phyloP scores from a whole-genome alignment of 2,329 filamentous ascomycete genomes.

The Fusarium sacchari region DNA sequence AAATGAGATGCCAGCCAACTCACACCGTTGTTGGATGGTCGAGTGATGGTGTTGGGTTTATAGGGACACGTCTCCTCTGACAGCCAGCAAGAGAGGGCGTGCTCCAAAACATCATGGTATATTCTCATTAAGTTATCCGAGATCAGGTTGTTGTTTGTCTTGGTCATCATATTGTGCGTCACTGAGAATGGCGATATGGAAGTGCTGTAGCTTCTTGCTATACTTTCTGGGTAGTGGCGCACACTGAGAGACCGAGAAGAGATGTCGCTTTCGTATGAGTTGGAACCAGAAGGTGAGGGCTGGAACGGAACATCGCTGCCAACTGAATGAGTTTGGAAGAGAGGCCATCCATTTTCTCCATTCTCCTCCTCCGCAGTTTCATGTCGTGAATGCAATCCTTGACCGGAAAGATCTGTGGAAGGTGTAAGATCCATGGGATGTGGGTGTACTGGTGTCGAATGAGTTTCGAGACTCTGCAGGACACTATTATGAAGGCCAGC shows the following conservation, averaged over 20 bases:
- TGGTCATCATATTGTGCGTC: constrained; percentile 40
- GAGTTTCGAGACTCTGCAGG: constrained; percentile 31
- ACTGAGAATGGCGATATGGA: constrained; percentile 44
- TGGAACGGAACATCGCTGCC: constrained; percentile 40
- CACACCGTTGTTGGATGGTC: constrained; percentile 40
- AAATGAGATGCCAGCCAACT: constrained; percentile 44
- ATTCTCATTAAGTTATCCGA: constrained; percentile 49
- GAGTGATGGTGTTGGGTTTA: constrained; percentile 35
- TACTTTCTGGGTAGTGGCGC: constrained; percentile 41
- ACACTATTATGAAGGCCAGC: constrained; percentile 39
- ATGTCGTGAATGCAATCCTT: constrained; percentile 30
- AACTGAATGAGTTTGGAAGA: constrained; percentile 40
- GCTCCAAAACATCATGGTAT: constrained; percentile 65
- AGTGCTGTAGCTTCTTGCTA: constrained; percentile 39
- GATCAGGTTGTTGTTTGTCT: constrained; percentile 43
- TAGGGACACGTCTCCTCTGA: constrained; percentile 65
- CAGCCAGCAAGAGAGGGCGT: constrained; percentile 64
- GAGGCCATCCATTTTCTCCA: constrained; percentile 40
- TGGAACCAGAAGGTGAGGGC: constrained; percentile 41
- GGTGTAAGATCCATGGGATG: constrained; percentile 38
- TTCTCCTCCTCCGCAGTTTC: constrained; percentile 40
- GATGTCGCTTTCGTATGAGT: constrained; percentile 43
- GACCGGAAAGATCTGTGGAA: constrained; percentile 31
- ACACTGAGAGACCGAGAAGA: constrained; percentile 41
- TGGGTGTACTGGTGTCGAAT: constrained; percentile 31